Percentiles rank a stretch among this genome's conserved stretches.
Conservation (phyloP, 2,329 filamentous ascomycete genomes). For the Hypoxylon sp. region DNA sequence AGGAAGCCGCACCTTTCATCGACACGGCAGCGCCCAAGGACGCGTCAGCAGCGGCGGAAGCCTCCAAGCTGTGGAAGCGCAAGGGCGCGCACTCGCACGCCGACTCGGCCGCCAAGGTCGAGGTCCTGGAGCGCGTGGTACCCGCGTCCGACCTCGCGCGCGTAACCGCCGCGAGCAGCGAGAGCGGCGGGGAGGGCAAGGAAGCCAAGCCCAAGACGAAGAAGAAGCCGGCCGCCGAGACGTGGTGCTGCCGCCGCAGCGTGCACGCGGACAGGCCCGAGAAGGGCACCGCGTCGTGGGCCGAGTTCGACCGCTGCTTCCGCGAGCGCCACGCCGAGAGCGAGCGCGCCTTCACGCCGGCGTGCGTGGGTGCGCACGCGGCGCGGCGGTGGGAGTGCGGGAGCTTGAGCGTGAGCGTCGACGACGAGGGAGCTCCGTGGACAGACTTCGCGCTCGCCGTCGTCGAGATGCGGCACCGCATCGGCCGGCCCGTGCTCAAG, state of each 20-base stretch:
- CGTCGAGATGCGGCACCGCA: conserved; percentile 71
- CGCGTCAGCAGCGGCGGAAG: conserved; percentile 13
- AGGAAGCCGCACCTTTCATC: conserved; percentile 68
- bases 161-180: conserved; percentile 39
- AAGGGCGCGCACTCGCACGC: conserved; percentile 59
- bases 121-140: conserved; percentile 62
- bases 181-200: too few species aligned
- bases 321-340: conserved; percentile 64
- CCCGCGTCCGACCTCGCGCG: conserved; percentile 53
- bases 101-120: conserved; percentile 59
- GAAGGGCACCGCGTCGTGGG: conserved; percentile 65
- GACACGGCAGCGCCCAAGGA: conserved; percentile 58
- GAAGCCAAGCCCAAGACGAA: too few species aligned
- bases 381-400: conserved; percentile 57
- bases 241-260: conserved; percentile 71
- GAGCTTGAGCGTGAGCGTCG: conserved; percentile 52
- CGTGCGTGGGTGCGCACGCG: conserved; percentile 56
- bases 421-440: conserved; percentile 54
- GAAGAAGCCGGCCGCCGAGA: conserved; percentile 51
- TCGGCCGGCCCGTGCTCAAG: conserved; percentile 64
- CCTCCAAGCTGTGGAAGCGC: conserved; percentile 55
- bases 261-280: conserved; percentile 62
- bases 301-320: conserved; percentile 68
- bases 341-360: conserved; percentile 66
- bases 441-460: conserved; percentile 58